Evolutionary conservation across 2,329 filamentous ascomycete genomes (phyloP).

Genomic region (Mollisiaceae sp.): DNA sequence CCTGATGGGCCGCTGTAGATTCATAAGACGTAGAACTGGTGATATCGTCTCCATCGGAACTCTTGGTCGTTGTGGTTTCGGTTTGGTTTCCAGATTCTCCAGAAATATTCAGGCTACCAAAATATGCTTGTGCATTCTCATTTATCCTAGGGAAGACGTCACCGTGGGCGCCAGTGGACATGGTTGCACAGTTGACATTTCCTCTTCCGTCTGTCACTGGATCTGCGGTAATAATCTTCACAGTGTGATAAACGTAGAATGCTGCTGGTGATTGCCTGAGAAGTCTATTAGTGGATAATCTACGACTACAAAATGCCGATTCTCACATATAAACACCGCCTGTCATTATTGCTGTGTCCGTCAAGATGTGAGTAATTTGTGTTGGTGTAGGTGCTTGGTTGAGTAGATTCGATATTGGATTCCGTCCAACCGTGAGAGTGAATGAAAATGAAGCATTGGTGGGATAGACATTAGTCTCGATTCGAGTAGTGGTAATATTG

Average conservation of each 20-base stretch:
- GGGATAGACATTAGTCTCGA: constrained; percentile 14
- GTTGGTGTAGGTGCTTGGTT: constrained; percentile 16
- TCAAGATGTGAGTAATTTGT: constrained; percentile 8
- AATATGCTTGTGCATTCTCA: constrained; percentile 30
- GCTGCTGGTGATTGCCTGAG: constrained; percentile 29
- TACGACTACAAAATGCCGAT: too few relatives aligned
- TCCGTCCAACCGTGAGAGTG: constrained; percentile 12
- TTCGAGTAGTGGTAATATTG: constrained; percentile 15
- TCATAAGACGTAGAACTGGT: background rate
- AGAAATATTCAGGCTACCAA: constrained; percentile 17
- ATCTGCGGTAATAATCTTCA: constrained; percentile 30
- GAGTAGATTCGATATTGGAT: constrained; percentile 20
- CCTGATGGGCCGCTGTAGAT: background rate
- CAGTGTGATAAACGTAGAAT: constrained; percentile 33
- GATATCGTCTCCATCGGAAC: background rate
- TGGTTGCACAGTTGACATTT: constrained; percentile 20
- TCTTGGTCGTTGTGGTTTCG: background rate
- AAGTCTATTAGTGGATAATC: background rate
- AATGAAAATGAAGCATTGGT: constrained; percentile 21
- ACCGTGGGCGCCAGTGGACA: background rate
- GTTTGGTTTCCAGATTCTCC: background rate
- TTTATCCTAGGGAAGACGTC: constrained; percentile 21
- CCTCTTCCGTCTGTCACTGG: constrained; percentile 21
- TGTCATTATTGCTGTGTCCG: constrained; percentile 21
- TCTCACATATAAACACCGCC: constrained; percentile 28